Conservation (phyloP, 768 basidiomycete species). For the Termitomyces sp. region DNA sequence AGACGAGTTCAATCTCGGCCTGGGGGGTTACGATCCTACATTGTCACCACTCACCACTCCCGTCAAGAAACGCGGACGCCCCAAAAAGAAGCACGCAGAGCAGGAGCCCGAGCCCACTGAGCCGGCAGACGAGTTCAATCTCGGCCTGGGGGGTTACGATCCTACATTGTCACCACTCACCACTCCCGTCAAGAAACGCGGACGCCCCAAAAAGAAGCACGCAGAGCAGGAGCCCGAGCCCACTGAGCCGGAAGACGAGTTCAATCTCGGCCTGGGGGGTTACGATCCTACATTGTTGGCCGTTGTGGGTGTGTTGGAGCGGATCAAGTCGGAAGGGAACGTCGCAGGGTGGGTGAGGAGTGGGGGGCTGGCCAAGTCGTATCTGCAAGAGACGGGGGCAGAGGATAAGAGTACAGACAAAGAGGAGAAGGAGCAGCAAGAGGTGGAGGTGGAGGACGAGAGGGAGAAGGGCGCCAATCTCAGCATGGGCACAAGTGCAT, state of each 20-base stretch:
- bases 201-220: conserved; percentile 8
- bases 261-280: background rate
- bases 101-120: too few relatives aligned
- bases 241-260: background rate
- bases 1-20: too few relatives aligned
- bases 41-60: too few relatives aligned
- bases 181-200: conserved; percentile 17
- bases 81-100: too few relatives aligned
- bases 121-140: too few relatives aligned
- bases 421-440: background rate
- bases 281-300: conserved; percentile 60
- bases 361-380: background rate
- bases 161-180: too few relatives aligned
- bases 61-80: too few relatives aligned
- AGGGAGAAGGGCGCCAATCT: background rate
- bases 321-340: conserved; percentile 51
- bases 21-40: too few relatives aligned
- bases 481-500: background rate
- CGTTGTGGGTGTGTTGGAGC: conserved; percentile 62
- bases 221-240: background rate
- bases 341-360: conserved; percentile 58
- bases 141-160: too few relatives aligned
- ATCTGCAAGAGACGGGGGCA: background rate
- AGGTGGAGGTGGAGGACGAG: background rate
- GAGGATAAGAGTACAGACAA: background rate